Base-by-base conservation (phyloP, 768 basidiomycete genomes). In the Phylloporus rhodoxanthus region DNA sequence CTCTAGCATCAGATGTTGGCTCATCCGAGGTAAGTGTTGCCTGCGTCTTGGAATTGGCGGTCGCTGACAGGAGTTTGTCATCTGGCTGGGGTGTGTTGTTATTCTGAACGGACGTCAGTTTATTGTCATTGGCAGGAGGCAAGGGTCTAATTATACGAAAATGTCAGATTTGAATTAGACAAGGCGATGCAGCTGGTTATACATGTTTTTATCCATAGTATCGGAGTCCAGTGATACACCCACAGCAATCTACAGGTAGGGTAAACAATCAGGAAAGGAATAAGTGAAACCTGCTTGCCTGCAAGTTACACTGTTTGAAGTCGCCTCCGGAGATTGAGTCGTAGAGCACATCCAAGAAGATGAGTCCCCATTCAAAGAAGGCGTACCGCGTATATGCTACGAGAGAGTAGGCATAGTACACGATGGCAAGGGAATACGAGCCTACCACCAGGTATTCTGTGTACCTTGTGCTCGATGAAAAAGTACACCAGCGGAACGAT, bases 291-390 rank as follows among this genome's bases (percentile, higher is more conserved):
- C 14, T 2, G 52, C 73, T 55, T 52, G 81, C 84, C 70, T 84
- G 73, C 17, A 86, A 57, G 51, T 76, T 69, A 5, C 73, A 70
- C 34, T 75, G 71, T 39, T 64, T 68, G 53, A 89, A 79, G 56
- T 89, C 87, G 25, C 73, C 67, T 48, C 75, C 79, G 1, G 78
- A 59, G n/a, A 84, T 65, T 0, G 87, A 81, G 61, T 91, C 89
- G 56, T 81, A 91, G 13, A 80, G 50, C 21, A 91, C 71, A 50
- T 91, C 89, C 39, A 84, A 72, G 45, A 84, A 61, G 48, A 91
- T 88, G 42, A 91, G 78, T 8, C 72, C 73, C 92, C 92, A 95
- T 68, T 95, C 92, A 57, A 88, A 87, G 68, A 93, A 84, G 39
- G 84, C 80, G 60, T 93, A 95, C 37, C 70, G 70, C 3, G 89